A percentile compares a stretch with the other conserved stretches of the same genome.
These are phyloP conservation scores for Leccinum subtestaceum DNA, from an alignment of 768 basidiomycete species.

Conservation along the genomic window DNA sequence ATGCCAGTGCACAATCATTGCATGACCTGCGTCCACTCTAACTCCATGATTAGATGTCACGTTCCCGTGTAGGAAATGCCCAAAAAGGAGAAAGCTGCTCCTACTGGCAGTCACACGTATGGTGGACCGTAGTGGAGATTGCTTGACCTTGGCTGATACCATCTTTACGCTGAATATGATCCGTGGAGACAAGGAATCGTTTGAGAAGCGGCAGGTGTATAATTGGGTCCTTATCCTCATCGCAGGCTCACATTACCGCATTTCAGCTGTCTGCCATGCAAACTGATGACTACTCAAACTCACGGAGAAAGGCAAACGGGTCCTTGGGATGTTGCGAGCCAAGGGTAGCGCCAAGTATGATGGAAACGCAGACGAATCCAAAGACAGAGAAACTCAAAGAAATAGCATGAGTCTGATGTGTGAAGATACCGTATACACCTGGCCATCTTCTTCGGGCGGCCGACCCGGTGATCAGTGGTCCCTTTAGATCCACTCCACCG, in stretches of 20 bases:
- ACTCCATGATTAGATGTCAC: conserved; percentile 7
- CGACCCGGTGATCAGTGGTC: not conserved
- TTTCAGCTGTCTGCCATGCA: not conserved
- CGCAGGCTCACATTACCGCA: not conserved
- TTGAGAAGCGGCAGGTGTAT: not conserved
- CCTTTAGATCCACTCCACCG: not conserved
- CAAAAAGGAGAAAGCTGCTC: not conserved
- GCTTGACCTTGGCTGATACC: not conserved
- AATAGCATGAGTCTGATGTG: not conserved
- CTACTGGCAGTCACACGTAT: not conserved
- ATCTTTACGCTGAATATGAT: not conserved
- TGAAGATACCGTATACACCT: not conserved
- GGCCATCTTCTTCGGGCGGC: not conserved
- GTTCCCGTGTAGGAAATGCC: not conserved
- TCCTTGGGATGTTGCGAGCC: not conserved
- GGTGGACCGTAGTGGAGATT: not conserved
- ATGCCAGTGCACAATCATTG: not conserved
- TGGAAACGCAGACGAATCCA: not conserved
- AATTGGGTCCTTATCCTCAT: not conserved
- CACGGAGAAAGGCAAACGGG: not conserved
- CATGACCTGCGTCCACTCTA: conserved; percentile 16
- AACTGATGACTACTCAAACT: not conserved
- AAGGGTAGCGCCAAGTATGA: not conserved
- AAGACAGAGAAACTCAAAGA: not conserved
- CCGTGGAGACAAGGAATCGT: not conserved